Evolutionary conservation across 306 rosid species (phyloP).

Genomic region (Alnus glutinosa): DNA sequence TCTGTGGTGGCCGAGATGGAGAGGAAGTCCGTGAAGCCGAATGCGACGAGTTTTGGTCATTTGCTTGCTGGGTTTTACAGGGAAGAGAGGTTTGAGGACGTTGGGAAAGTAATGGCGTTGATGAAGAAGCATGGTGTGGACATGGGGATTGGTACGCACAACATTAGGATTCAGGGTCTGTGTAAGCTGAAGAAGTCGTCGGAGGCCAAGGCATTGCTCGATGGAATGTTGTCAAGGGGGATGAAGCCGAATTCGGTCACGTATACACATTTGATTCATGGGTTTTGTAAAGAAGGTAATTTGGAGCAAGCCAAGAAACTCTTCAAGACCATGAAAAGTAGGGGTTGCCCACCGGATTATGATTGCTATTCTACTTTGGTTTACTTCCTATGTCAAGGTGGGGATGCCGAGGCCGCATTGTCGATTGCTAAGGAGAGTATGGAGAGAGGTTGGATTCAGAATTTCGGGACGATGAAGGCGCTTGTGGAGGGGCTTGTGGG

Average conservation of each 20-base stretch:
- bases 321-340: slow-evolving; percentile 50
- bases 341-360: slow-evolving; percentile 49
- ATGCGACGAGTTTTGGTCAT: slow-evolving; percentile 40
- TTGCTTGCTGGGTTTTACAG: slow-evolving; percentile 56
- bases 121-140: slow-evolving; percentile 54
- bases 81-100: slow-evolving; percentile 71
- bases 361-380: slow-evolving; percentile 55
- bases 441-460: slow-evolving; percentile 67
- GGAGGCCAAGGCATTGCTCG: slow-evolving; percentile 71
- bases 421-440: slow-evolving; percentile 53
- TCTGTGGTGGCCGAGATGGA: slow-evolving; percentile 76
- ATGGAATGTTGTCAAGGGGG: slow-evolving; percentile 56
- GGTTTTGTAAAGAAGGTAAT: slow-evolving; percentile 66
- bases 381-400: slow-evolving; percentile 48
- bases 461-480: slow-evolving; percentile 52
- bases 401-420: slow-evolving; percentile 58
- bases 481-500: slow-evolving; percentile 75
- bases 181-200: slow-evolving; percentile 65
- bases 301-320: slow-evolving; percentile 61
- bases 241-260: slow-evolving; percentile 61
- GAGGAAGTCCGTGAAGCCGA: slow-evolving; percentile 54
- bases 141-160: slow-evolving; percentile 45
- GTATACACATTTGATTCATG: slow-evolving; percentile 63
- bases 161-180: slow-evolving; percentile 66
- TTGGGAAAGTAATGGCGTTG: slow-evolving; percentile 57